Base-by-base conservation (phyloP, 1,284 basidiomycete species). In the Phylloporus sp. region DNA sequence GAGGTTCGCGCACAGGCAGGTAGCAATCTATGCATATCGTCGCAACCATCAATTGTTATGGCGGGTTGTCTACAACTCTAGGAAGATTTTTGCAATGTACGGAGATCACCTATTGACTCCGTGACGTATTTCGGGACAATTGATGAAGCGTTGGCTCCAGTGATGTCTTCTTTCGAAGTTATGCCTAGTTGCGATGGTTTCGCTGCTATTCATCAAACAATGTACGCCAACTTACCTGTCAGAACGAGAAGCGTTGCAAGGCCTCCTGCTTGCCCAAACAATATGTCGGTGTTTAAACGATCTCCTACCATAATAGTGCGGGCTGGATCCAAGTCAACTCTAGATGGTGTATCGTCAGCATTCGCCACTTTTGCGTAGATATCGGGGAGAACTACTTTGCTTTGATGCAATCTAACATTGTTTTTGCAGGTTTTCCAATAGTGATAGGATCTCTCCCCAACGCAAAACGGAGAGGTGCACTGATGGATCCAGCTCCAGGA, bases 241-340 rank as follows among this genome's bases (percentile, higher is more conserved):
- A 99, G 81, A 57, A 99, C 98, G 49, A 98, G 86, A 58, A 98
- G 80, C 2, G 96, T 97, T 20, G 92, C 79, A 26, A 98, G 83
- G 18, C 93, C 93, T 29, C 95, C 95, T 52, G 86, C 86, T 76
- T 94, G 85, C 52, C 95, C 97, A 71, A 99, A 99, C 54, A 92
- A 79, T 70, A 98, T 95, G 78, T 99, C 98, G 2, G 98, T 99
- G 71, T 94, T 91, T 65, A 99, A 83, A 63, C 98, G 88, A 78
- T 99, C 97, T 46, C 97, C 97, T 49, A 98, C 85, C 93, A 99
- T 98, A 72, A 99, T 87, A 2, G 96, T 96, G 55, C 90, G 83
- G 61, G 84, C 79, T 42, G 92, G 92, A 76, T 98, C 92, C 74
- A 94, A 96, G 53, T 92, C 76, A 70, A 96, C 89, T 77, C 94